Evolutionary conservation across 805 yeast genomes (phyloP).

Genomic region (Metschnikowia santaceciliae): DNA sequence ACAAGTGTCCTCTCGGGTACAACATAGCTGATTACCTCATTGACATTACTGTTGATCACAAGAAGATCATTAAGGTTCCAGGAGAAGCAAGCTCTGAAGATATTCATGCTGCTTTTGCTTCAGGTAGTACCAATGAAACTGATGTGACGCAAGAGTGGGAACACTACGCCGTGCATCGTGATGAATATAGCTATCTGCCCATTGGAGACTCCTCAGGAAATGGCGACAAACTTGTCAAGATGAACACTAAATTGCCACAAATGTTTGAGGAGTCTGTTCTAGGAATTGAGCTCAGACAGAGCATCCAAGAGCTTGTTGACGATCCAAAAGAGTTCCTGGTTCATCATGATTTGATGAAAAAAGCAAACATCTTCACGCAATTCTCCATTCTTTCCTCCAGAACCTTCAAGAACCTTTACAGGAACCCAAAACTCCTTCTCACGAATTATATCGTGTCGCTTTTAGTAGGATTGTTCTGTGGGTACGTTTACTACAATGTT

Average conservation of each 20-base stretch:
- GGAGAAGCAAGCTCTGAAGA: conserved; percentile 17
- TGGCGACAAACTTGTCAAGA: conserved; percentile 19
- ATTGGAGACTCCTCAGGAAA: conserved; percentile 16
- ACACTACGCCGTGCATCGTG: conserved; percentile 77
- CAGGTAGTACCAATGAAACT: conserved; percentile 28
- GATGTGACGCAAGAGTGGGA: conserved; percentile 81
- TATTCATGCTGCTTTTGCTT: conserved; percentile 29
- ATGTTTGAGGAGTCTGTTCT: conserved; percentile 37
- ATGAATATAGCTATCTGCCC: conserved; percentile 48
- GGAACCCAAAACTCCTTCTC: conserved; percentile 85
- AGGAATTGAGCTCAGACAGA: conserved; percentile 38
- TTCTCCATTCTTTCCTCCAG: conserved; percentile 73
- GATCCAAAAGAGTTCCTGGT: conserved; percentile 26
- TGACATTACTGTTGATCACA: conserved; percentile 76
- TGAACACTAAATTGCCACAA: conserved; percentile 27
- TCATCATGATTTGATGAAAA: conserved; percentile 32
- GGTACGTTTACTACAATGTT: conserved; percentile 77
- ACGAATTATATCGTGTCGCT: conserved; percentile 80
- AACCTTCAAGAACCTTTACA: conserved; percentile 85
- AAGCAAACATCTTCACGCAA: conserved; percentile 63
- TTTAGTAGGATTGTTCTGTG: conserved; percentile 78
- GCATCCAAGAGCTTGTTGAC: conserved; percentile 28
- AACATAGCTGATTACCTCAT: conserved; percentile 92
- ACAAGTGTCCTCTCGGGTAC: conserved; percentile 80
- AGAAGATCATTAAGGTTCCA: conserved; percentile 25